Evolutionary conservation across 306 rosid species (phyloP), one percentile per base, ranked within the genome.

Genomic region (Senna siamea): DNA sequence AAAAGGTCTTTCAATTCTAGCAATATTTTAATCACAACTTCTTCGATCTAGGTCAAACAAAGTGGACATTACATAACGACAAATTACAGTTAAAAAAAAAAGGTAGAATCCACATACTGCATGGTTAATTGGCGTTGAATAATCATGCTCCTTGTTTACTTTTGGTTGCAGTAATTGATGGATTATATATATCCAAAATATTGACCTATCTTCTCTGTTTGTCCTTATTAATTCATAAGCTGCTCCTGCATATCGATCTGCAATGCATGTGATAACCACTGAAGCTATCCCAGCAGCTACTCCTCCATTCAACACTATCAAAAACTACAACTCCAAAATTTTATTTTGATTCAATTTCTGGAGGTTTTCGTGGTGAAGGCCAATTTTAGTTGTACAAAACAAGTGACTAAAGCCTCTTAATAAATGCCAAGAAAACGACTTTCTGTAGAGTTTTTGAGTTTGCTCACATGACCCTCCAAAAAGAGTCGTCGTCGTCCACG

Each of bases 401-500:
- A 60, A 73, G 85, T 73, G 73, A 81, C 38, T 47, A 46, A 9
- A 69, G 66, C 1, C 10, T 43, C 9, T 74, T 61, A 2, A 37
- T 37, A 37, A 78, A 82, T 82, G 75, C 78, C 50, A 70, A 74
- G 83, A 78, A 82, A 82, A 78, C 35, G 80, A 82, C 69, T 60
- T 35, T 61, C 7, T 34, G 48, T 23, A 28, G 30, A 81, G 82
- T 26, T 26, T 26, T 26, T 26, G 6, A 13, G 19, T 57, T 26
- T 26, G 37, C 19, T 57, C 19, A 12, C 64, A 58, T 28, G 41
- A 2, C 61, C 61, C n/a, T 48, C 53, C 34, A 46, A 67, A 41
- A 13, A 37, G 34, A 77, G 60, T 74, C 30, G 2, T 26, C 30
- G 30, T 26, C 30, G 30, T 3, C 30, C 30, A 26, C 30, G 30